Evolutionary conservation across 345 rosid genomes (phyloP), one percentile per base, ranked within the genome.

Genomic region (Sapria himalayana): DNA sequence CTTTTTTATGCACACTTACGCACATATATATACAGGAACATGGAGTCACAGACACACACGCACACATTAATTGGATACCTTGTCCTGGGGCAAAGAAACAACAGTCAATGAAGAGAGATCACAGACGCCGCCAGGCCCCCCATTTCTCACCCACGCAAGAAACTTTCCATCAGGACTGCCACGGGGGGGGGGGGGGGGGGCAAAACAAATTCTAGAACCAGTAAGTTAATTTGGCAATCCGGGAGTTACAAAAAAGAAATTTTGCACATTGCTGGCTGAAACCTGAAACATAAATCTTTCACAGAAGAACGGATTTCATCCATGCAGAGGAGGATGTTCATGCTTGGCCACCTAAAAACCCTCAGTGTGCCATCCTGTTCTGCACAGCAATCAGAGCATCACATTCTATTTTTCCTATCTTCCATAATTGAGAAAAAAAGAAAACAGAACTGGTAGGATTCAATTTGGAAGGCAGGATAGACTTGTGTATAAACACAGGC

Each of bases 301-400:
- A 77, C 53, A 8, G 79, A 62, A 21, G 66, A 10, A 67, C 74
- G 92, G 45, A 78, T 81, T 56, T 80, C 31, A 41, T 61, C 67
- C 60, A 77, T 80, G 22, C 75, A 43, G 23, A 80, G 63, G 57
- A 71, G 56, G 12, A 41, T 55, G 25, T 67, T 74, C 93, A 89
- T 69, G 67, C 82, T 59, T 43, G 93, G 93, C 98, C 98, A 89
- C 58, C 74, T 69, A 60, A 78, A 76, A 63, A 79, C 62, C 56
- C 82, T 72, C 60, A 89, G 62, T 53, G 49, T 64, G 37, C 98
- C 98, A 65, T 89, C 91, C 93, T 82, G 91, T 66, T 72, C 66
- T 61, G 69, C 71, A 73, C 19, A 62, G 60, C 73, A 76, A 60
- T 50, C 39, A 59, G 19, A 50, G 47, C 42, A 56, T 65, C 54